Conservation (phyloP, 2,329 filamentous ascomycete species). For the Penicillium sp. region DNA sequence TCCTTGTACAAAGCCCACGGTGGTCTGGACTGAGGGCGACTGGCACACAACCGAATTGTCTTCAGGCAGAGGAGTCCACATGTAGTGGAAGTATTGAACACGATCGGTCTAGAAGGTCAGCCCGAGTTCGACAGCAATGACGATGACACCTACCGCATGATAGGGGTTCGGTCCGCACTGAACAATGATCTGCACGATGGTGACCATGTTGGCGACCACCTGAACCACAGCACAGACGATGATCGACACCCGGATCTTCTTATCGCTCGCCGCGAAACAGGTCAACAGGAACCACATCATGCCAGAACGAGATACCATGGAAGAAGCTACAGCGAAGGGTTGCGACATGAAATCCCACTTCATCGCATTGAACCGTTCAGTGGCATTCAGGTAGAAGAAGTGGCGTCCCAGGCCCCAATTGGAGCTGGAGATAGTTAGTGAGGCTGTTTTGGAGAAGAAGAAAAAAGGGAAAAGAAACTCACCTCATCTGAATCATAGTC, state of each 20-base stretch:
- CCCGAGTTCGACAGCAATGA: not conserved
- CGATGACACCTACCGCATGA: constrained; percentile 15
- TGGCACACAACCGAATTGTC: constrained; percentile 38
- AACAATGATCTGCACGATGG: constrained; percentile 35
- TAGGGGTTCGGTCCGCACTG: constrained; percentile 39
- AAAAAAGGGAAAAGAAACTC: not conserved
- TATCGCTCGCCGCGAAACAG: constrained; percentile 34
- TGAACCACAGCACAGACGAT: constrained; percentile 34
- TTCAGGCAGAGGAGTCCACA: constrained; percentile 37
- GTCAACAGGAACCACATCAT: constrained; percentile 40
- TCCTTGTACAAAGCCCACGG: constrained; percentile 38
- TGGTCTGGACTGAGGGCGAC: constrained; percentile 33
- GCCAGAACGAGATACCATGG: constrained; percentile 36
- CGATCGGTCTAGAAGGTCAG: constrained; percentile 34
- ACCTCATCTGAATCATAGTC: constrained; percentile 34
- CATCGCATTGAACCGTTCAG: constrained; percentile 28
- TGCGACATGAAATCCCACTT: constrained; percentile 25
- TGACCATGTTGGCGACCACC: constrained; percentile 33
- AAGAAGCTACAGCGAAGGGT: constrained; percentile 29
- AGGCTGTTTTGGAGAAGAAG: too few species aligned
- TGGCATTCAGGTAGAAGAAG: constrained; percentile 28
- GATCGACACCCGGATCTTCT: constrained; percentile 30
- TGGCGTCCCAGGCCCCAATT: constrained; percentile 34
- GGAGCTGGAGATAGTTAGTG: constrained; percentile 17
- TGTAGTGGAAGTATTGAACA: constrained; percentile 37